These are phyloP conservation scores for Candida caryicola DNA, from an alignment of 805 yeast species.

Conservation along the genomic window DNA sequence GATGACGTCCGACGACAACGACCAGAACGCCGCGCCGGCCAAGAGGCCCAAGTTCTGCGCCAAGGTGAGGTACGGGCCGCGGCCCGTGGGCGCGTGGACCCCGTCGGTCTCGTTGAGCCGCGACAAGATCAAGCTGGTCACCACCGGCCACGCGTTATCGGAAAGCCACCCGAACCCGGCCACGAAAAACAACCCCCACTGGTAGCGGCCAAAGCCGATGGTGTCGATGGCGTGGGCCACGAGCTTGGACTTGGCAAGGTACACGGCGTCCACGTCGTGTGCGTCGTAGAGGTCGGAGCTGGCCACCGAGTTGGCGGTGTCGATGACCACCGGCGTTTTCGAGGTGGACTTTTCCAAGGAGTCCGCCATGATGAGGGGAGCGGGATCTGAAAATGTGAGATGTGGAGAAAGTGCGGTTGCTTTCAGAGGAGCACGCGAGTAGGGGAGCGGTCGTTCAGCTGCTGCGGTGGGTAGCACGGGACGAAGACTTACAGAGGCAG, in stretches of 20 bases:
- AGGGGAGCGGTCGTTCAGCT: too few species aligned
- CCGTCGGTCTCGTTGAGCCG: slow-evolving; percentile 32
- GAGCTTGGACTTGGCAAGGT: slow-evolving; percentile 17
- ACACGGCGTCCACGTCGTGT: slow-evolving; percentile 9
- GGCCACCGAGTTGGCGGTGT: neutral
- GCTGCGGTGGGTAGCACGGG: too few species aligned
- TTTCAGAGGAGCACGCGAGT: too few species aligned
- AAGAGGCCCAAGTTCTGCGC: slow-evolving; percentile 26
- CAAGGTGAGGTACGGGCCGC: slow-evolving; percentile 41
- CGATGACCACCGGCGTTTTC: neutral
- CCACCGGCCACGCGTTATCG: slow-evolving; percentile 42
- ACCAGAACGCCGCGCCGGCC: slow-evolving; percentile 25
- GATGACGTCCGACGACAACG: slow-evolving; percentile 20
- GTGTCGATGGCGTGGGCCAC: slow-evolving; percentile 41
- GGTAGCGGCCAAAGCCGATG: slow-evolving; percentile 33
- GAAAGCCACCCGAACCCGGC: slow-evolving; percentile 34
- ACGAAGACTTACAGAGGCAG: too few species aligned
- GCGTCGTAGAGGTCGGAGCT: slow-evolving; percentile 9
- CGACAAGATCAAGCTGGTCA: slow-evolving; percentile 30
- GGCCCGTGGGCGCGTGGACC: slow-evolving; percentile 32
- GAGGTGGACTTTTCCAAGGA: neutral
- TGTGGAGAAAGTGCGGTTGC: too few species aligned
- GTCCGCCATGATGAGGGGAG: neutral
- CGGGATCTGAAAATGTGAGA: too few species aligned
- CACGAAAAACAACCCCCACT: slow-evolving; percentile 21